Percentiles rank a stretch among this genome's conserved stretches.
These are phyloP conservation scores for Penicillium polonicum DNA, from an alignment of 2,329 filamentous ascomycete genomes.

Conservation along the genomic window DNA sequence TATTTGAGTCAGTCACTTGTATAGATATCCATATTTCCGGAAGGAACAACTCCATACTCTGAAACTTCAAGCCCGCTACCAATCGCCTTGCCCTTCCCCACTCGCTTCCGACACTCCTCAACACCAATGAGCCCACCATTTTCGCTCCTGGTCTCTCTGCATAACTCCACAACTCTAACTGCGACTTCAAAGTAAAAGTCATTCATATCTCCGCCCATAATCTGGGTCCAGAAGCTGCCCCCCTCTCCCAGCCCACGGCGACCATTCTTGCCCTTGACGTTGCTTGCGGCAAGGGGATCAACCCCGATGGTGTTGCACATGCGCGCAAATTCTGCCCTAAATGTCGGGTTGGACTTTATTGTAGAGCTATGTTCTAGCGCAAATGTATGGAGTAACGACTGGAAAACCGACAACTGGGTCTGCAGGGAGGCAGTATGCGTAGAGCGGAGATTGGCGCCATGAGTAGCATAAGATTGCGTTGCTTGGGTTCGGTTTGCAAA, in stretches of 20 bases:
- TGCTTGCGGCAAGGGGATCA: constrained; percentile 78
- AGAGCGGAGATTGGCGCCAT: constrained; percentile 82
- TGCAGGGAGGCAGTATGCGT: constrained; percentile 82
- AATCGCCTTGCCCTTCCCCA: constrained; percentile 70
- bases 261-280: constrained; percentile 50
- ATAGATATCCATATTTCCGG: neutral
- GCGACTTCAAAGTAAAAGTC: constrained; percentile 99
- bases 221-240: constrained; percentile 84
- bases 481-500: constrained; percentile 83
- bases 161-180: constrained; percentile 92
- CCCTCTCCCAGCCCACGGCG: constrained; percentile 47
- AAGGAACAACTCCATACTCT: constrained; percentile 56
- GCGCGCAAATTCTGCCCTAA: constrained; percentile 94
- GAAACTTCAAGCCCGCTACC: constrained; percentile 74
- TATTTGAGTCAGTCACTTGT: neutral
- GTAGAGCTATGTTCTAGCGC: constrained; percentile 91
- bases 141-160: constrained; percentile 77
- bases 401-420: constrained; percentile 93
- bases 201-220: constrained; percentile 86
- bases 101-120: constrained; percentile 72
- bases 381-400: constrained; percentile 91
- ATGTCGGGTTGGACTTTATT: constrained; percentile 91
- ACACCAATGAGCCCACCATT: constrained; percentile 91
- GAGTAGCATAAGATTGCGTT: constrained; percentile 83
- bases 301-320: constrained; percentile 98